These are phyloP conservation scores for Umbelopsis ramanniana DNA, from an alignment of 192 early-diverging fungal genomes.

Conservation along the genomic window DNA sequence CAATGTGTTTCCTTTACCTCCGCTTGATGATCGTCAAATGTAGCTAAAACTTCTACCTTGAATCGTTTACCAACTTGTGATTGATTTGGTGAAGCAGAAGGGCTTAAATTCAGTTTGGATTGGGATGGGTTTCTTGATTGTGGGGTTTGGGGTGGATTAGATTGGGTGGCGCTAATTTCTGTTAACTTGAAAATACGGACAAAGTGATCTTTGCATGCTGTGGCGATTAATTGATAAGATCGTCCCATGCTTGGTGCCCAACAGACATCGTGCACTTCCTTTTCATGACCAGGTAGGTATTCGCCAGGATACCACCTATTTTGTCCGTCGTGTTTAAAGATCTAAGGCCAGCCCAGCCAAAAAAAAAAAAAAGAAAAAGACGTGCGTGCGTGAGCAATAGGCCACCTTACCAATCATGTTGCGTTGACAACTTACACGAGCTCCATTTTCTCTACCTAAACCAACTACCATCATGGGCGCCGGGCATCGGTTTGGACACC, in stretches of 20 bases:
- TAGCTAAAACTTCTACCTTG: constrained; percentile 57
- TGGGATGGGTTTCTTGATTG: background rate
- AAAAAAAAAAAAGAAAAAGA: too few relatives aligned
- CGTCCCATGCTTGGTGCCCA: constrained; percentile 76
- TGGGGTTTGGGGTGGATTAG: constrained; percentile 3
- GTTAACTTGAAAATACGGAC: constrained; percentile 80
- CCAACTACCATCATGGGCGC: constrained; percentile 85
- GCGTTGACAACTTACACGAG: constrained; percentile 52
- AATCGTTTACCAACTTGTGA: constrained; percentile 39
- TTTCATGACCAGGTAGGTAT: constrained; percentile 61
- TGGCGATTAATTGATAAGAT: constrained; percentile 83
- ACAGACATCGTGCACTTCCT: constrained; percentile 69
- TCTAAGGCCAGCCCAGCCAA: constrained; percentile 35
- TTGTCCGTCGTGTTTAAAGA: constrained; percentile 58
- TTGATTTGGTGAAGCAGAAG: background rate
- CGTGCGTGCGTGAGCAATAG: background rate
- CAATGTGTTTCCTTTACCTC: constrained; percentile 38
- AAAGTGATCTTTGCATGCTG: constrained; percentile 73
- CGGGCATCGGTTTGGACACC: constrained; percentile 83
- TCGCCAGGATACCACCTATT: constrained; percentile 69
- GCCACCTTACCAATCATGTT: background rate
- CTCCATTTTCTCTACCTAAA: constrained; percentile 78
- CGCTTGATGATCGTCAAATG: constrained; percentile 66
- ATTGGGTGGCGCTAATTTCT: constrained; percentile 31
- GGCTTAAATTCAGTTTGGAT: constrained; percentile 34